Evolutionary conservation across 106 monocot genomes (phyloP).

Genomic region (Dendrobium chrysotoxum): DNA sequence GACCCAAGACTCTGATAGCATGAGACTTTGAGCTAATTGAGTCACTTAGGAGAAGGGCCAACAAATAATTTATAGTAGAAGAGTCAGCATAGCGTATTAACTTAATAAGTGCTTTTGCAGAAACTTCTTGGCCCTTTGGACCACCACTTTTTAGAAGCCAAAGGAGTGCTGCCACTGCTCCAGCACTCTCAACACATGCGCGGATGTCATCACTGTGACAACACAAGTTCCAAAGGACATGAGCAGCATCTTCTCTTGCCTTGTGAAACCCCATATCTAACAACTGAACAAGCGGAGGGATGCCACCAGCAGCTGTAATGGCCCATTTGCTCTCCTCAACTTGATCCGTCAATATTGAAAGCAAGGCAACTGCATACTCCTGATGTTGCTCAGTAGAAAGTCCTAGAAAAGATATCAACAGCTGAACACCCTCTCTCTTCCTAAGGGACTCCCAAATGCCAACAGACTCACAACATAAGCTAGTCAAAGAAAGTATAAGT

Average conservation of each 20-base stretch:
- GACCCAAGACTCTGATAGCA: slow-evolving; percentile 56
- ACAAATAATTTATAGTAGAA: slow-evolving; percentile 64
- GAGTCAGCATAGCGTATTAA: slow-evolving; percentile 58
- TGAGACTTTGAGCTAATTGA: slow-evolving; percentile 48
- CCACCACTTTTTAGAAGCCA: slow-evolving; percentile 73
- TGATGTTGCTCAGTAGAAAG: slow-evolving; percentile 82
- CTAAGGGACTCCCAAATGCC: slow-evolving; percentile 66
- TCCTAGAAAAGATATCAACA: slow-evolving; percentile 77
- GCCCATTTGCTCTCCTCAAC: slow-evolving; percentile 86
- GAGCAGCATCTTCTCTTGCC: slow-evolving; percentile 69
- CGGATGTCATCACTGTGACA: slow-evolving; percentile 78
- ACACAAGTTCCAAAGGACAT: slow-evolving; percentile 70
- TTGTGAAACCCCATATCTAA: slow-evolving; percentile 61
- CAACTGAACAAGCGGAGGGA: slow-evolving; percentile 73
- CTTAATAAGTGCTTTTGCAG: slow-evolving; percentile 59
- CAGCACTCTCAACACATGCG: slow-evolving; percentile 86
- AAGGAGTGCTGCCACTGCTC: slow-evolving; percentile 55
- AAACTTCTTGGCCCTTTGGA: slow-evolving; percentile 56
- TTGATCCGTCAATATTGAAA: slow-evolving; percentile 65
- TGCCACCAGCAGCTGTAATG: slow-evolving; percentile 81
- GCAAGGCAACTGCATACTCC: slow-evolving; percentile 65
- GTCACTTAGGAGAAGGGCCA: slow-evolving; percentile 46
- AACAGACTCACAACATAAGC: slow-evolving; percentile 40
- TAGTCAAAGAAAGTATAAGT: slow-evolving; percentile 44
- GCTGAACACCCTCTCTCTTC: slow-evolving; percentile 67